Evolutionary conservation across 805 yeast genomes (phyloP), one percentile per base, ranked within the genome.

Genomic region (Yamadazyma paraphyllophila): DNA sequence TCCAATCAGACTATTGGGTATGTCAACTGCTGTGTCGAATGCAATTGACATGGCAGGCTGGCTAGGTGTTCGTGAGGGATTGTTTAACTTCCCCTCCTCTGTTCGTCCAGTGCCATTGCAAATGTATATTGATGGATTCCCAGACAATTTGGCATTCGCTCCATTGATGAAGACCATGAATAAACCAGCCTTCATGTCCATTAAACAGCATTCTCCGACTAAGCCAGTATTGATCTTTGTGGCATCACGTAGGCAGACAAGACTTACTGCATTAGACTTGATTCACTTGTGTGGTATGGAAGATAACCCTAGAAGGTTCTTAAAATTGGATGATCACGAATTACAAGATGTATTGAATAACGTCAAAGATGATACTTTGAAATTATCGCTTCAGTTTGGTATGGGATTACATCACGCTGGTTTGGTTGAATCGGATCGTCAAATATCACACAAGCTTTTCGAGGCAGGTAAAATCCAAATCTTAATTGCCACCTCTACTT

Each of bases 181-280:
- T 73, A 89, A 77, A 57, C 97, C 97, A 1, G 92, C 96, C 0
- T 90, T 86, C 58, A 80, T 85, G 84, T 96, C 97, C 0, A 90
- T 90, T 51, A 88, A 89, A 59, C 89, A 88, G 51, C 96, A 91
- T 61, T 86, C 96, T 0, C 95, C 96, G 1, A 70, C 69, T 14
- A 83, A 90, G 60, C 96, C 97, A 0, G 92, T 85, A 9, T 72
- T 87, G 54, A 82, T 87, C n/a, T 87, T 87, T 57, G 95, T 87
- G 31, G 89, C 94, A 1, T 85, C 94, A 2, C 76, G 95, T 59
- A 71, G 95, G 48, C 95, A 87, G 63, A 87, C 95, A 0, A 69
- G 95, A 48, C 74, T 87, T 42, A 87, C 95, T 0, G 89, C 95
- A 0, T 69, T 83, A 39, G 95, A 88, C 54, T 69, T 87, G 41